Evolutionary conservation across 164 flowering plant genomes (phyloP), one percentile per base, ranked within the genome.

Genomic region (Aristolochia californica): DNA sequence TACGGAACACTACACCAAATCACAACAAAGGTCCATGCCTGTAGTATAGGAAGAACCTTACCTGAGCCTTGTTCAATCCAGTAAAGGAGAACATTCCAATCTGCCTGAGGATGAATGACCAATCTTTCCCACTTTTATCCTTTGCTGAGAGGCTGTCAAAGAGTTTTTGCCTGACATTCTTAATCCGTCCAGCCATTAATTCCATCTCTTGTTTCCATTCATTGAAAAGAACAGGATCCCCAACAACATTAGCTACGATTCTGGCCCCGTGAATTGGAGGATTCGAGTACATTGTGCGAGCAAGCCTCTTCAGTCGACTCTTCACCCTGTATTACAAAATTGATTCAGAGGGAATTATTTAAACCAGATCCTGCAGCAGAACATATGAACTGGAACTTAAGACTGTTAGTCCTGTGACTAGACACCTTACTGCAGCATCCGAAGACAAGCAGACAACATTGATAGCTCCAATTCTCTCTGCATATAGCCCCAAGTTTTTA

Each of bases 61-160:
- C 97, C 98, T 93, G 94, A 34, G 83, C 66, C 74, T 85, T 93
- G 83, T 71, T 89, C 73, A 93, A 73, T 73, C 99, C 97, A 14
- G 99, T 93, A 69, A 85, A 93, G 10, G 98, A 89, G 66, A 93
- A 93, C 99, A 93, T 89, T 74, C 99, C 99, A 52, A 93, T 93
- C 79, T 93, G 97, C 70, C 75, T 75, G 26, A 89, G 94, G 58
- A 93, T 78, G 62, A 83, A 93, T 22, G 96, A 89, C 99, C 96
- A 89, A 62, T 93, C 96, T 69, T 93, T 89, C 55, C 96, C 95
- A 56, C 84, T 85, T 61, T 79, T 84, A 40, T 85, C 99, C 68
- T 89, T 89, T 51, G 82, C 68, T 18, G 68, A 66, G 58, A 93
- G 81, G 66, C 78, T 78, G 69, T 89, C 87, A 69, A 65, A 85